Evolutionary conservation across 257 asterid species (phyloP).

Genomic region (Solanum chilense): DNA sequence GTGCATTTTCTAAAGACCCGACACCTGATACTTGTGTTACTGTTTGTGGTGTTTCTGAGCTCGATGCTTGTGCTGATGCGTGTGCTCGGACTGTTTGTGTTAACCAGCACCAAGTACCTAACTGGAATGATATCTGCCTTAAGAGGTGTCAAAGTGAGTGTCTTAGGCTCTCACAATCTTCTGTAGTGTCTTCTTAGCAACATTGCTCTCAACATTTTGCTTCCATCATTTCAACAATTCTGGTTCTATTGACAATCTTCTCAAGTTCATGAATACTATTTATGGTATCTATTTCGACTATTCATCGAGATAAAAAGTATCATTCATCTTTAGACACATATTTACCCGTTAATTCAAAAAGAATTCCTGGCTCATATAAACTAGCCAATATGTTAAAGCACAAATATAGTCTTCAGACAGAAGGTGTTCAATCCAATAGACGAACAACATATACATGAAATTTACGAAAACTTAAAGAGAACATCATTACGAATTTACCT

Average conservation of each 20-base stretch:
- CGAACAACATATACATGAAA: not conserved
- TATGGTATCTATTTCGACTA: not conserved
- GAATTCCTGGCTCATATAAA: not conserved
- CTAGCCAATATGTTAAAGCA: not conserved
- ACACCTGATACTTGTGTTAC: constrained; percentile 86
- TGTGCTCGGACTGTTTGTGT: constrained; percentile 91
- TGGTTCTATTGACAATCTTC: not conserved
- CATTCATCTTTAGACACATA: not conserved
- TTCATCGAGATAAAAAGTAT: not conserved
- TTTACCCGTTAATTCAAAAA: not conserved
- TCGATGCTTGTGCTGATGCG: constrained; percentile 95
- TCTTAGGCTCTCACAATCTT: constrained; percentile 60
- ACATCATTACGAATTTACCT: not conserved
- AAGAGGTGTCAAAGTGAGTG: constrained; percentile 91
- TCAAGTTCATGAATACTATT: not conserved
- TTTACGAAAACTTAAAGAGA: not conserved
- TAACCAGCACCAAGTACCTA: constrained; percentile 92
- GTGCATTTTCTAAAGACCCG: constrained; percentile 92
- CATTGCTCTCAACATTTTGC: not conserved
- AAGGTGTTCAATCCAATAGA: not conserved
- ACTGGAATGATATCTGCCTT: constrained; percentile 93
- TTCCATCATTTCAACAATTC: not conserved
- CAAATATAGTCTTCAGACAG: not conserved
- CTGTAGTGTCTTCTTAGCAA: constrained; percentile 1
- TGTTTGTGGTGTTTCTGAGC: constrained; percentile 93